A percentile compares a stretch with the other conserved stretches of the same genome.
These are phyloP conservation scores for Nigrograna mackinnonii DNA, from an alignment of 2,329 filamentous ascomycete species.

Conservation along the genomic window DNA sequence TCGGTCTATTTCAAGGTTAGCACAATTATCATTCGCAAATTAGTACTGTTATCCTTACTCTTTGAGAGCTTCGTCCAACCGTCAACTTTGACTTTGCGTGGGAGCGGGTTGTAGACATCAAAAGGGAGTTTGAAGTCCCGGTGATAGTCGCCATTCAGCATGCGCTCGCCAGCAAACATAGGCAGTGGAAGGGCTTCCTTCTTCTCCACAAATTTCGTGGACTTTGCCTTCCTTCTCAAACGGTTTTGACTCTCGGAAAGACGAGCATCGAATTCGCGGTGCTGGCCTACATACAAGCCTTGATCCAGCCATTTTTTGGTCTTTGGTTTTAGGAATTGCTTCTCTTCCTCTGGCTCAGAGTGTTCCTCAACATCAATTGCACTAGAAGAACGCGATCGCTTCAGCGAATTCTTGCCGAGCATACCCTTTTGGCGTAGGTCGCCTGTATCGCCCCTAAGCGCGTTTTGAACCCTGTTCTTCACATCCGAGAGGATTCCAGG, in stretches of 20 bases:
- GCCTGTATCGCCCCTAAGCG: constrained; percentile 29
- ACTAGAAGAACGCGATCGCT: constrained; percentile 24
- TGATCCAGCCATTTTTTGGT: constrained; percentile 79
- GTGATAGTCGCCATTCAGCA: constrained; percentile 65
- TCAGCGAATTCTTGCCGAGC: constrained; percentile 16
- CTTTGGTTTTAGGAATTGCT: constrained; percentile 37
- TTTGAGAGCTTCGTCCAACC: constrained; percentile 92
- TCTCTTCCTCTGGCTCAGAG: constrained; percentile 13
- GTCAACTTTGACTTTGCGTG: constrained; percentile 85
- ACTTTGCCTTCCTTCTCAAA: constrained; percentile 31
- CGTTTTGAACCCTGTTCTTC: constrained; percentile 35
- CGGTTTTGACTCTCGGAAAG: constrained; percentile 52
- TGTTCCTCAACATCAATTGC: constrained; percentile 14
- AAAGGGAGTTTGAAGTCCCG: constrained; percentile 88
- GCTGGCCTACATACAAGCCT: constrained; percentile 86
- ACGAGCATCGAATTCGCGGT: constrained; percentile 43
- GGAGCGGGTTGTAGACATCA: constrained; percentile 85
- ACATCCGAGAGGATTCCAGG: constrained; percentile 41
- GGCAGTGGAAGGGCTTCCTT: constrained; percentile 71
- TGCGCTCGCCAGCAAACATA: constrained; percentile 75
- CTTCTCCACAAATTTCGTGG: constrained; percentile 45
- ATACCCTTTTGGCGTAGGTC: constrained; percentile 9
- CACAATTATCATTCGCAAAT: background rate
- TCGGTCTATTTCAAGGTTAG: constrained; percentile 64
- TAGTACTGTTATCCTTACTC: constrained; percentile 61